Conservation (phyloP, 2,329 filamentous ascomycete species). For the Colletotrichum caudatum region DNA sequence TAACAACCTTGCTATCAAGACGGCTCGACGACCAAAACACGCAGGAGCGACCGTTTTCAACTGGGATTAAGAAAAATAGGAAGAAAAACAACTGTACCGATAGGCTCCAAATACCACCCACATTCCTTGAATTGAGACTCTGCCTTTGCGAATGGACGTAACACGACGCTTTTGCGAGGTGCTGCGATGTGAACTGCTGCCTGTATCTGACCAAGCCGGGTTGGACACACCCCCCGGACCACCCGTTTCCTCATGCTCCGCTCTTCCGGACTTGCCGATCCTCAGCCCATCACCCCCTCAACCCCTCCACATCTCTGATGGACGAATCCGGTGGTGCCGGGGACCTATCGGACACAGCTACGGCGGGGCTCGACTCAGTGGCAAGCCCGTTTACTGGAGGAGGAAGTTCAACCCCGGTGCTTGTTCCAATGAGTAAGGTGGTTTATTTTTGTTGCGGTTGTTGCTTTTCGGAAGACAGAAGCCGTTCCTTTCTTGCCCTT, state of each 20-base stretch:
- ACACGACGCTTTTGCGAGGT: not conserved
- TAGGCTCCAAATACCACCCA: constrained; percentile 3
- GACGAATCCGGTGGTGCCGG: not conserved
- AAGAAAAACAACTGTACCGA: not conserved
- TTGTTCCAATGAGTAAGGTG: not conserved
- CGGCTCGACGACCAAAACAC: not conserved
- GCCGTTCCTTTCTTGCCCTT: not conserved
- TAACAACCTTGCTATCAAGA: not conserved
- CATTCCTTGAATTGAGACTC: constrained; percentile 19
- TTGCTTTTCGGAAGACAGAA: no score
- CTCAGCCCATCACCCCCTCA: not conserved
- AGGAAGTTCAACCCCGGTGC: not conserved
- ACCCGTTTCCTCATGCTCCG: not conserved
- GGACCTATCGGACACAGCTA: not conserved
- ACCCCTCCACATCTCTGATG: not conserved
- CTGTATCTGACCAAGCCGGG: not conserved
- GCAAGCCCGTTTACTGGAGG: no score
- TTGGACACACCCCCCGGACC: not conserved
- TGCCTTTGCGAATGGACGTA: not conserved
- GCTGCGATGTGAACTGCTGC: not conserved
- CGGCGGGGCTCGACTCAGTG: not conserved
- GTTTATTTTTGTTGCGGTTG: no score
- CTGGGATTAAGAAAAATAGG: not conserved
- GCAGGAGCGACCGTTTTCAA: not conserved
- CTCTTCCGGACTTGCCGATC: not conserved